Conservation (phyloP, 2,329 filamentous ascomycete species). For the Diaporthe sp. region DNA sequence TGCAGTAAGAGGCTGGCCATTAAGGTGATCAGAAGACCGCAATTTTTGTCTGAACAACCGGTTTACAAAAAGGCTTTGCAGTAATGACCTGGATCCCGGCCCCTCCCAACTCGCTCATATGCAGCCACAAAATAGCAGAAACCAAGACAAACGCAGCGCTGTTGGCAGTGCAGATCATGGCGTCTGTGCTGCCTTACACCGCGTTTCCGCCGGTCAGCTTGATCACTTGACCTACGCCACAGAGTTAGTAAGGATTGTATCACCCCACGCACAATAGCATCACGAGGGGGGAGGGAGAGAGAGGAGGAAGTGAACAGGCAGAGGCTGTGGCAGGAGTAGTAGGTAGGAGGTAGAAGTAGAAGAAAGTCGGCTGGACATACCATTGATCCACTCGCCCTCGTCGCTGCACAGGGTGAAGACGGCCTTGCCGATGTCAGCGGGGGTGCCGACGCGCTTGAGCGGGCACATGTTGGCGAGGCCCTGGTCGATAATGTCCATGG, state of each 20-base stretch:
- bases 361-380: conserved; percentile 53
- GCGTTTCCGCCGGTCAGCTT: conserved; percentile 54
- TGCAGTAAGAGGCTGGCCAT: conserved; percentile 11
- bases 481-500: conserved; percentile 64
- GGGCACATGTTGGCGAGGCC: conserved; percentile 69
- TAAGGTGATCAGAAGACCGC: not conserved
- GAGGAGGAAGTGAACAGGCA: too few relatives aligned
- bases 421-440: conserved; percentile 69
- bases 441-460: conserved; percentile 69
- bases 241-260: conserved; percentile 32
- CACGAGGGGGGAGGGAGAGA: not conserved
- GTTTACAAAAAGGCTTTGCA: not conserved
- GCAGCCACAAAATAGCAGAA: conserved; percentile 16
- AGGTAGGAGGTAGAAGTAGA: too few relatives aligned
- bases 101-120: not conserved
- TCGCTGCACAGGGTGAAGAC: conserved; percentile 67
- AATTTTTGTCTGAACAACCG: not conserved
- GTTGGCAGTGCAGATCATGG: conserved; percentile 36
- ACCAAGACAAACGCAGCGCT: conserved; percentile 19
- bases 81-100: not conserved
- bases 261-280: conserved; percentile 27
- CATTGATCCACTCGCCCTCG: conserved; percentile 75
- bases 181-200: conserved; percentile 41
- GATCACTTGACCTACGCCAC: conserved; percentile 52
- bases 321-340: not conserved